Percentiles rank a stretch among this genome's conserved stretches.
These are phyloP conservation scores for Emydomyces testavorans DNA, from an alignment of 2,329 filamentous ascomycete genomes.

Conservation along the genomic window DNA sequence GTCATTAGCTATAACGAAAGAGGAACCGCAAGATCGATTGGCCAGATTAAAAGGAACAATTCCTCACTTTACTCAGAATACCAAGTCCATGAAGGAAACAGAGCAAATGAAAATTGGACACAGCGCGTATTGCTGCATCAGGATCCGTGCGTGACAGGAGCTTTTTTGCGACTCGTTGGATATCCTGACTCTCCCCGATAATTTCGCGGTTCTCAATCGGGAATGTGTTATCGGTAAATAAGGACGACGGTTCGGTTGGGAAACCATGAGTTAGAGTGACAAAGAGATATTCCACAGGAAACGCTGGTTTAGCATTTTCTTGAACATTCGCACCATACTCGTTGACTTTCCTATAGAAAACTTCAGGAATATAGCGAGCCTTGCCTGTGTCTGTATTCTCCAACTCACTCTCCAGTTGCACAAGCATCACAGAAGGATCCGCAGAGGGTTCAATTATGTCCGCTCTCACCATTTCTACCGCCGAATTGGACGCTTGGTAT, in stretches of 20 bases:
- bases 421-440: constrained; percentile 86
- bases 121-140: constrained; percentile 50
- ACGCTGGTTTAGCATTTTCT: constrained; percentile 90
- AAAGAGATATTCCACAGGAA: constrained; percentile 91
- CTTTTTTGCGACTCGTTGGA: constrained; percentile 54
- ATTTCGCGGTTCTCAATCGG: constrained; percentile 84
- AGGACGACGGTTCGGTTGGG: constrained; percentile 63
- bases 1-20: constrained; percentile 17
- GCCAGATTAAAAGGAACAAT: not conserved
- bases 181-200: constrained; percentile 76
- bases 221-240: constrained; percentile 62
- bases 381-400: constrained; percentile 48
- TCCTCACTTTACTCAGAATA: constrained; percentile 71
- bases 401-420: constrained; percentile 81
- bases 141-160: constrained; percentile 55
- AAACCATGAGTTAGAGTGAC: constrained; percentile 96
- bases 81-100: constrained; percentile 71
- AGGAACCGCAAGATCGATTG: not conserved
- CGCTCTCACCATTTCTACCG: constrained; percentile 91
- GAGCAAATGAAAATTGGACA: constrained; percentile 93
- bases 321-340: constrained; percentile 94
- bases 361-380: constrained; percentile 86
- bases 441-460: constrained; percentile 92
- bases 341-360: constrained; percentile 91
- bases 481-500: constrained; percentile 90